A percentile compares a stretch with the other conserved stretches of the same genome.
Conservation (phyloP, 805 yeast species). For the Sugiyamaella qingdaonensis region DNA sequence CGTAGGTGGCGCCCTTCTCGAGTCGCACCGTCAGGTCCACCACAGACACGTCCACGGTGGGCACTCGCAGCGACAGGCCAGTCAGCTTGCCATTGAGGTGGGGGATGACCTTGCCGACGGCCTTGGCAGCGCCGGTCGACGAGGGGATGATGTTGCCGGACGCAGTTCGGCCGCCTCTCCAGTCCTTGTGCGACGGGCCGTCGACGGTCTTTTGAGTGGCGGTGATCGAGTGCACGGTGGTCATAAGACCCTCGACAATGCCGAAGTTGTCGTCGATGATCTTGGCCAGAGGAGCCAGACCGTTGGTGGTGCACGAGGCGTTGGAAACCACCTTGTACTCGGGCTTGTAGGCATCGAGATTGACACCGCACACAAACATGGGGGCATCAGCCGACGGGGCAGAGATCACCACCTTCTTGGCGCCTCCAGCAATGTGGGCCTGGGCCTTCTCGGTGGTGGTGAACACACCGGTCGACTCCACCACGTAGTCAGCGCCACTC, state of each 20-base stretch:
- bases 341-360: constrained; percentile 70
- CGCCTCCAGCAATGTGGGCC: constrained; percentile 85
- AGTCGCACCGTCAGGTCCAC: constrained; percentile 88
- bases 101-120: constrained; percentile 93
- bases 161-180: constrained; percentile 98
- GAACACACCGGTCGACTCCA: constrained; percentile 95
- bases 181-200: constrained; percentile 96
- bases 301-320: constrained; percentile 95
- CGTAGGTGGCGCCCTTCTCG: constrained; percentile 72
- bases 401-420: constrained; percentile 90
- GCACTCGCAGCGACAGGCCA: constrained; percentile 91
- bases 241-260: constrained; percentile 89
- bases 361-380: constrained; percentile 92
- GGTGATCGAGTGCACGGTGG: constrained; percentile 93
- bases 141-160: constrained; percentile 94
- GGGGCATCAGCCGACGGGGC: constrained; percentile 95
- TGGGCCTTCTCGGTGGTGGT: constrained; percentile 75
- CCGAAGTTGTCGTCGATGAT: constrained; percentile 81
- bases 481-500: constrained; percentile 75
- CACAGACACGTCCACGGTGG: constrained; percentile 89
- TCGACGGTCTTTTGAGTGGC: constrained; percentile 96
- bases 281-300: constrained; percentile 93
- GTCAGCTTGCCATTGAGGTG: constrained; percentile 88
- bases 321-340: constrained; percentile 78
- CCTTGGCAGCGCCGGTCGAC: constrained; percentile 97